Conservation (phyloP, 75 land plant species). For the Picea glauca region DNA sequence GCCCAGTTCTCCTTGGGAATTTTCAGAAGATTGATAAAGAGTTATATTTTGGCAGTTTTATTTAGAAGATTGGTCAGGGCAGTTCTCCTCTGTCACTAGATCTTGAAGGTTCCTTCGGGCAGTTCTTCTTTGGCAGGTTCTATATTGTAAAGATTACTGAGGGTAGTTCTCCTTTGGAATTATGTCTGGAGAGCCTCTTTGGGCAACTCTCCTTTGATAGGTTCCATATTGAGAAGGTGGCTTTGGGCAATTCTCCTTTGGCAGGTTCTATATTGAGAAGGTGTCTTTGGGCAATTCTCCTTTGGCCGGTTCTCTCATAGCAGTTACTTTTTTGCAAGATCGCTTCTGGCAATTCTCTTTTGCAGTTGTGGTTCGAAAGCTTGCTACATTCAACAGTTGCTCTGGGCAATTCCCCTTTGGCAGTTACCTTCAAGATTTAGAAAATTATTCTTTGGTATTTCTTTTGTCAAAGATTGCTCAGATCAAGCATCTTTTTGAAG, state of each 20-base stretch:
- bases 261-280: too few relatives aligned
- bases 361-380: constrained; percentile 8
- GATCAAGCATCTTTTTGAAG: too few relatives aligned
- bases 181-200: not conserved
- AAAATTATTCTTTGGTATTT: not conserved
- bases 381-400: not conserved
- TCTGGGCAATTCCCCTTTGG: constrained; percentile 56
- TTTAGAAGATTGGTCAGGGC: constrained; percentile 1
- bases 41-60: too few relatives aligned
- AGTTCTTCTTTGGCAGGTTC: constrained; percentile 1
- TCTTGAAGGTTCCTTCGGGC: constrained; percentile 21
- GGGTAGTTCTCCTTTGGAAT: not conserved
- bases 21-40: too few relatives aligned
- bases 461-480: too few relatives aligned
- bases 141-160: not conserved
- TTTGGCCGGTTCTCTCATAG: not conserved
- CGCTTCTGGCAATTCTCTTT: not conserved
- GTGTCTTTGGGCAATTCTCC: too few relatives aligned
- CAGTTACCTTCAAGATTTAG: constrained; percentile 6
- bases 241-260: too few relatives aligned
- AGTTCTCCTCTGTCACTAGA: not conserved
- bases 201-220: too few relatives aligned
- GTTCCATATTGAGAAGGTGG: too few relatives aligned
- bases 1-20: too few relatives aligned
- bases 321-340: not conserved